Base-by-base conservation (phyloP, 306 rosid genomes). In the Canavalia gladiata region DNA sequence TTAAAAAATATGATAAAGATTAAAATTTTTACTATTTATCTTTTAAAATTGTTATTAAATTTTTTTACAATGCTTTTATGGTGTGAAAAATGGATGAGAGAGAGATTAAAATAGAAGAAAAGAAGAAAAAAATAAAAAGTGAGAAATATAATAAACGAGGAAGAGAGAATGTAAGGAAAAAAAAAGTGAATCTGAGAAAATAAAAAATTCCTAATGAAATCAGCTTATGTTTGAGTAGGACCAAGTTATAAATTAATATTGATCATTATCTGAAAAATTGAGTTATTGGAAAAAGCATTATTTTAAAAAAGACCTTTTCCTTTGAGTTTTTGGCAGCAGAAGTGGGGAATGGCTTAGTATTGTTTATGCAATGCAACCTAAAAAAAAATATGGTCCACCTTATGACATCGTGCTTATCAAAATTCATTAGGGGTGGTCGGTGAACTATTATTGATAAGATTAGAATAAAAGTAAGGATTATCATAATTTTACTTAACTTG, bases 361-460 rank as follows among this genome's bases (percentile, higher is more conserved):
- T 37, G 31, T 77, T 77, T 37, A 60, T 31, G 34, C 4, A 37
- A 39, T 35, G 42, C 60, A 30, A 8, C 18, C 28, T 60, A 18
- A 49, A 68, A 62, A 29, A 7, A 42, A 39, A 42, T 31, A 50
- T 37, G 65, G 29, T 65, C 11, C 6, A 1, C 67, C n/a, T 54
- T 54, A 30, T 78, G 68, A 67, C 57, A 68, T 78, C 3, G 59
- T 68, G 58, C 76, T 68, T 55, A 78, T 68, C 82, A 13, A 45
- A 45, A 57, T 78, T 54, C 57, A 56, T 70, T 34, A 52, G 56
- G 54, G 43, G 8, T 51, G 74, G 42, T 65, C 52, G 63, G 62
- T 62, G 50, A 62, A 76, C 81, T 76, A 49, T 63, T 76, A 25
- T 76, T 67, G 72, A 67, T 67, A 67, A 67, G 72, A 67, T 67